phyloP scores from a whole-genome alignment of 202 grass and related monocot species.

The Bolboschoenoplectus hybrid region DNA sequence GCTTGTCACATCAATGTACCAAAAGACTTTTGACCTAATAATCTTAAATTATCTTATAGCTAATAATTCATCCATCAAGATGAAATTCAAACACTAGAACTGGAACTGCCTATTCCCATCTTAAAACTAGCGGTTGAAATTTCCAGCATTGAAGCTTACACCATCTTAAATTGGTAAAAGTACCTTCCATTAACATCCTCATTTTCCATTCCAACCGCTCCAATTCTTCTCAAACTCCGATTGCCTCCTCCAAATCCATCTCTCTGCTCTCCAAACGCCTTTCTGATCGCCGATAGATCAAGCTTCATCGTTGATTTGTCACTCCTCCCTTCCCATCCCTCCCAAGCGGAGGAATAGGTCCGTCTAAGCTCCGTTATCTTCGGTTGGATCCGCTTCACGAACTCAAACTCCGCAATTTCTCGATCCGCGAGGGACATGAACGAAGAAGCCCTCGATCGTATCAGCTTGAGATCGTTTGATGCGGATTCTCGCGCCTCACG shows the following conservation, averaged over 20 bases:
- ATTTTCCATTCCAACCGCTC: slow-evolving; percentile 35
- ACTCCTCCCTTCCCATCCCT: slow-evolving; percentile 41
- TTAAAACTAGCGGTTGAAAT: not conserved
- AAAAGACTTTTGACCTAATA: not conserved
- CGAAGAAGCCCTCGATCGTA: slow-evolving; percentile 52
- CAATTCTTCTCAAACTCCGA: not conserved
- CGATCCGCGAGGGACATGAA: slow-evolving; percentile 56
- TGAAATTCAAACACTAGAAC: slow-evolving; percentile 9
- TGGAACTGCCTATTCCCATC: not conserved
- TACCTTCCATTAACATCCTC: slow-evolving; percentile 31
- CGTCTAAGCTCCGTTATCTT: slow-evolving; percentile 75
- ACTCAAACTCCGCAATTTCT: slow-evolving; percentile 72
- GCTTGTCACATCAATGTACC: not conserved
- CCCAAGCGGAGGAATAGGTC: slow-evolving; percentile 54
- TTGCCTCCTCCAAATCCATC: slow-evolving; percentile 41
- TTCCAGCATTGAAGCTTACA: not conserved
- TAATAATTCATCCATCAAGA: not conserved
- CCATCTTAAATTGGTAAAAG: not conserved
- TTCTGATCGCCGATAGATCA: slow-evolving; percentile 43
- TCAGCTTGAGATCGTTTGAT: slow-evolving; percentile 63
- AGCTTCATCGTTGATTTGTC: slow-evolving; percentile 40
- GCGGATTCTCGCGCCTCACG: slow-evolving; percentile 73
- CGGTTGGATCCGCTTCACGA: slow-evolving; percentile 67
- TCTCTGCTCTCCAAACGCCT: slow-evolving; percentile 42
- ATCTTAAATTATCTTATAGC: not conserved